These are phyloP conservation scores for Trebouxia sp. DNA, from an alignment of 139 green algal genomes.

Conservation along the genomic window DNA sequence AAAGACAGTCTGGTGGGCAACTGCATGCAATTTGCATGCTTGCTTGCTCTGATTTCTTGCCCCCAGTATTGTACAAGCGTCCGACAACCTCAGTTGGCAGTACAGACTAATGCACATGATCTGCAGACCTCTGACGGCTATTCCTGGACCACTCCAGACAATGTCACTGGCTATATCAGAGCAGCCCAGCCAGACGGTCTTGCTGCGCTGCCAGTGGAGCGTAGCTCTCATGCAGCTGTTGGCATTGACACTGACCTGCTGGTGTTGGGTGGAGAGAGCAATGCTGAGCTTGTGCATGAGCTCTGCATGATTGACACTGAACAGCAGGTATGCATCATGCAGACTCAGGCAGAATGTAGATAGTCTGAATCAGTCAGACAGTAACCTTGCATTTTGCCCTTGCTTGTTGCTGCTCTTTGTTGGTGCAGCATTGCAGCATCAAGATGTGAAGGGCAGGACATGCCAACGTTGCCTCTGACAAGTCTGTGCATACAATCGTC, in stretches of 20 bases:
- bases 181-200: background rate
- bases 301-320: slow-evolving; percentile 40
- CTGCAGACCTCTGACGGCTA: slow-evolving; percentile 40
- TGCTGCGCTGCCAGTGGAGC: slow-evolving; percentile 33
- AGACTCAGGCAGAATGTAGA: background rate
- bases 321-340: background rate
- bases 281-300: slow-evolving; percentile 54
- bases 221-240: slow-evolving; percentile 47
- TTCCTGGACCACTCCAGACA: slow-evolving; percentile 52
- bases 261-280: slow-evolving; percentile 64
- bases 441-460: no score
- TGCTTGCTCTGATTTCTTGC: background rate
- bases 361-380: background rate
- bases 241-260: slow-evolving; percentile 59
- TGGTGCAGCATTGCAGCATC: no score
- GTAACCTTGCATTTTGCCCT: no score
- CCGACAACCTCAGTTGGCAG: background rate
- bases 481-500: no score
- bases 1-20: no score
- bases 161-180: slow-evolving; percentile 49
- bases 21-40: no score
- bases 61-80: background rate
- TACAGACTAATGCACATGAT: background rate
- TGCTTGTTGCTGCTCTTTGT: no score
- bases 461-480: no score